Conservation (phyloP, 177 flowering plant genomes). For the Telopea speciosissima region DNA sequence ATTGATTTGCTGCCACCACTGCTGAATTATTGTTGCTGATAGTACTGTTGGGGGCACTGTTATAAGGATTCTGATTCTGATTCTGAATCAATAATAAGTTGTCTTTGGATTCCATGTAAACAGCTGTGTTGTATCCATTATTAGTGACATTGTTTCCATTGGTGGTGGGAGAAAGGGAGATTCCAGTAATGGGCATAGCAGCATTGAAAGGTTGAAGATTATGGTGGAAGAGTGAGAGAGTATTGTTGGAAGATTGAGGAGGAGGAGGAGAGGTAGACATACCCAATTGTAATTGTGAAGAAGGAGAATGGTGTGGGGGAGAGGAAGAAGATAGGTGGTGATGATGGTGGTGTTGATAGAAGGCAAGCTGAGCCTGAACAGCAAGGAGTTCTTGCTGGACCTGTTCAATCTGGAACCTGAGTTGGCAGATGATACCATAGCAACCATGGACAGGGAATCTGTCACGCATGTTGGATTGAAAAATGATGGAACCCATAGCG, state of each 20-base stretch:
- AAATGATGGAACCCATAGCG: constrained; percentile 48
- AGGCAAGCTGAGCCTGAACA: constrained; percentile 27
- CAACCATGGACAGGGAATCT: constrained; percentile 50
- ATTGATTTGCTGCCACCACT: constrained; percentile 14
- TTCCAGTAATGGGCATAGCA: constrained; percentile 4
- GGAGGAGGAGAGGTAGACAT: constrained; percentile 25
- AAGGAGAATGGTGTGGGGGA: constrained; percentile 13
- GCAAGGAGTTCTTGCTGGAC: constrained; percentile 31
- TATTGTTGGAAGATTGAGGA: constrained; percentile 7
- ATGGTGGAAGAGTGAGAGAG: constrained; percentile 22
- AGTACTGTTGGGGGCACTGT: constrained; percentile 3
- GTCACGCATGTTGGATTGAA: constrained; percentile 37
- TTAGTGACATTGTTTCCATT: too few relatives aligned
- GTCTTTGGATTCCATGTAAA: constrained; percentile 31
- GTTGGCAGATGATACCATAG: constrained; percentile 16
- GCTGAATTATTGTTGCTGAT: constrained; percentile 11
- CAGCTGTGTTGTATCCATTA: background rate
- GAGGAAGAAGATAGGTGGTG: constrained; percentile 20
- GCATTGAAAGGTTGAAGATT: constrained; percentile 14
- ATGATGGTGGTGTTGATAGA: constrained; percentile 34
- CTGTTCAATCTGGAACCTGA: constrained; percentile 11
- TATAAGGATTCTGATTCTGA: constrained; percentile 11
- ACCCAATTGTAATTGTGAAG: constrained; percentile 45
- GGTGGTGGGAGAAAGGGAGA: constrained; percentile 14
- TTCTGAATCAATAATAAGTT: constrained; percentile 27